Evolutionary conservation across 2,329 filamentous ascomycete genomes (phyloP).

Genomic region (Hymenoscyphus occultus): DNA sequence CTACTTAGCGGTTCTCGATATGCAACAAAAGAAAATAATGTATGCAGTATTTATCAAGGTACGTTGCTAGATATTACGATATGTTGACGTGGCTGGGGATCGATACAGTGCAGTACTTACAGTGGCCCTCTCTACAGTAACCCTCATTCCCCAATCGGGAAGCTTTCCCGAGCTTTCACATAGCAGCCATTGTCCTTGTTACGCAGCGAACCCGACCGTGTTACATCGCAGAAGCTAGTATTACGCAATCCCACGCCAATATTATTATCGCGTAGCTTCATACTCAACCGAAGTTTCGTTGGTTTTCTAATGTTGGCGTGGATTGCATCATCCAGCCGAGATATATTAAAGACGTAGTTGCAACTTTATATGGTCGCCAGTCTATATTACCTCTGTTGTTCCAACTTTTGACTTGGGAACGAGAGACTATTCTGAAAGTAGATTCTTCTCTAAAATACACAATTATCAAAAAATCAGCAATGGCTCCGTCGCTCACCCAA

Average conservation of each 20-base stretch:
- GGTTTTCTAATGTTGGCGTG: background rate
- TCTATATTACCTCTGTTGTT: background rate
- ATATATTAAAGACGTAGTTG: background rate
- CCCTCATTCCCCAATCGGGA: background rate
- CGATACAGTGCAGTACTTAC: background rate
- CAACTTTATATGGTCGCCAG: background rate
- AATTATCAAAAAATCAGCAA: background rate
- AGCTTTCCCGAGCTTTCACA: background rate
- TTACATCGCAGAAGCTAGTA: background rate
- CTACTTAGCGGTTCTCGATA: too few relatives aligned
- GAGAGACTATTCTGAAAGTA: background rate
- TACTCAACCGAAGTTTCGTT: background rate
- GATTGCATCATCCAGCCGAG: background rate
- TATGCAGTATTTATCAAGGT: too few relatives aligned
- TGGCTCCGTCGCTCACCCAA: constrained; percentile 16
- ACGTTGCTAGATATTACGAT: too few relatives aligned
- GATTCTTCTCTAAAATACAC: background rate
- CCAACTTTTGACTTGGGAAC: background rate
- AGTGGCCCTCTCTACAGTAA: background rate
- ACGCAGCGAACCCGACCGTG: background rate
- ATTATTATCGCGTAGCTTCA: background rate
- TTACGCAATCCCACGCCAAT: background rate
- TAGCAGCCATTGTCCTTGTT: background rate
- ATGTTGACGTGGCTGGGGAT: background rate
- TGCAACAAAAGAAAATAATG: too few relatives aligned